Evolutionary conservation across 768 basidiomycete genomes (phyloP), one percentile per base, ranked within the genome.

Genomic region (Dioszegia crocea): DNA sequence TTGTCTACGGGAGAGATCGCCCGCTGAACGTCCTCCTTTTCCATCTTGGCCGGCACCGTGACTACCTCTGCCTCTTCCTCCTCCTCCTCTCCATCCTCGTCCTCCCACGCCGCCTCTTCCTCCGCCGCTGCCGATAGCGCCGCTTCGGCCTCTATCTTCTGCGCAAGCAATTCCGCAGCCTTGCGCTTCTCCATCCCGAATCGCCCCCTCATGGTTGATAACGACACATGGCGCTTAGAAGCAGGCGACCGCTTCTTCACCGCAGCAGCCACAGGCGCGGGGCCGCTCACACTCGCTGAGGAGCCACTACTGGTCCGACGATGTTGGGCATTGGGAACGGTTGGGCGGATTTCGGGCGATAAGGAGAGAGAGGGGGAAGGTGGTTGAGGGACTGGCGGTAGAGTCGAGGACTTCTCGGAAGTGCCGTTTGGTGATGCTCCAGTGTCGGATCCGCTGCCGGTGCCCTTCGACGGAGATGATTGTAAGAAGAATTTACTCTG

Each of bases 401-500:
- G 51, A 26, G 51, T 53, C 19, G 51, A n/a, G 14, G 47, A 31
- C 4, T 29, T 8, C 11, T 16, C 23, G 16, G 23, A 17, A 2
- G 27, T 11, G 17, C 17, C 10, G 27, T 41, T 39, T 6, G 51
- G 51, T 3, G 51, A 53, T 27, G 51, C 51, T 4, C 31, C 51
- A 6, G 71, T 59, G 21, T 66, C 71, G n/a, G 64, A 66, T 16
- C 64, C 68, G 31, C 66, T 68, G 29, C 64, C 33, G 33, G 8
- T 33, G 33, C 33, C 66, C 57, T 64, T 73, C 17, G 50, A 55
- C 11, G 68, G 71, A 30, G 61, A 63, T 1, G 71, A 72, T 14
- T 75, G 74, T 26, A 77, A 60, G 56, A 75, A 77, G 68, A 77
- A 77, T 52, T 71, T 74, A 19, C 70, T 63, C 41, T 62, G 61